phyloP scores from a whole-genome alignment of 768 basidiomycete species.

The Paxillus involutus region DNA sequence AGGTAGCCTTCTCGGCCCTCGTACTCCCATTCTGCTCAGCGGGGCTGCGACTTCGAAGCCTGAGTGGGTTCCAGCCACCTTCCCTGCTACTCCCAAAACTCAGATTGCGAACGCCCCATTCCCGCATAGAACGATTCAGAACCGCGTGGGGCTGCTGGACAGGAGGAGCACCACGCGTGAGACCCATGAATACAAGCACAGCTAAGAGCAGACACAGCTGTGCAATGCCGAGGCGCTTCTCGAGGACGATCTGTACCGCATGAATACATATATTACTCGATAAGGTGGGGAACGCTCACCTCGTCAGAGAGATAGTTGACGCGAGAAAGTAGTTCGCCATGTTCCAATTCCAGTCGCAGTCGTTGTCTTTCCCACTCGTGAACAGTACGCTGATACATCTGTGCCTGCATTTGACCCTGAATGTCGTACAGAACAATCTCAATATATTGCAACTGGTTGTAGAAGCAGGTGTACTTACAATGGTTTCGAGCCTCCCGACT shows the following conservation, averaged over 20 bases:
- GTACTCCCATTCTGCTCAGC: slow-evolving; percentile 11
- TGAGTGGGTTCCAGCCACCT: slow-evolving; percentile 20
- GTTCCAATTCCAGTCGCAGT: slow-evolving; percentile 65
- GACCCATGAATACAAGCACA: slow-evolving; percentile 82
- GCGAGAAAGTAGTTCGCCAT: slow-evolving; percentile 62
- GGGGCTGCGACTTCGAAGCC: slow-evolving; percentile 32
- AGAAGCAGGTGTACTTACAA: slow-evolving; percentile 47
- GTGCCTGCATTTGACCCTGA: slow-evolving; percentile 71
- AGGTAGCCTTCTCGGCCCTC: slow-evolving; percentile 12
- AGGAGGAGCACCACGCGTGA: slow-evolving; percentile 63
- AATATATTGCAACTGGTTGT: neutral
- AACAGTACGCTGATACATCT: slow-evolving; percentile 61
- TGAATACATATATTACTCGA: neutral
- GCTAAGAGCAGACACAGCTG: slow-evolving; percentile 83
- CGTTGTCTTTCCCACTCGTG: slow-evolving; percentile 71
- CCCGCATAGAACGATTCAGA: slow-evolving; percentile 35
- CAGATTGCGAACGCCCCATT: slow-evolving; percentile 57
- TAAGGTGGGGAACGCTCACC: slow-evolving; percentile 39
- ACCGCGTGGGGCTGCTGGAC: slow-evolving; percentile 31
- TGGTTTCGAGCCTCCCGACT: slow-evolving; percentile 71
- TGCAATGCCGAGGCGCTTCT: slow-evolving; percentile 86
- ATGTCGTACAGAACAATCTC: neutral
- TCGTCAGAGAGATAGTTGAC: slow-evolving; percentile 80
- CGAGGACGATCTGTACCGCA: slow-evolving; percentile 65
- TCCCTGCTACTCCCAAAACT: slow-evolving; percentile 57